phyloP scores from a whole-genome alignment of 2,329 filamentous ascomycete species.

The Pseudogymnoascus sp. region DNA sequence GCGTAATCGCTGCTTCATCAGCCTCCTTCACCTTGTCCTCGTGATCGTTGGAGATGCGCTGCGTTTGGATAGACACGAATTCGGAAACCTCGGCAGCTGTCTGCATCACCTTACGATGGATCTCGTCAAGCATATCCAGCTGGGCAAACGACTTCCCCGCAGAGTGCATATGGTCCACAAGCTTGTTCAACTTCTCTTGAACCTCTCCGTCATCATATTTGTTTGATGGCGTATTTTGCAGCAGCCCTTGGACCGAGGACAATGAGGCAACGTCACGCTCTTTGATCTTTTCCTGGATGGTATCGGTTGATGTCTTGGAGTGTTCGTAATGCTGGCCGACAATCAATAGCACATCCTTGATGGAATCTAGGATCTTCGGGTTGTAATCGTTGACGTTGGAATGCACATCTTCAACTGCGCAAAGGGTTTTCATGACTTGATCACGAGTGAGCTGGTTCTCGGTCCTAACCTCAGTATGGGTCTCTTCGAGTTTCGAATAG shows the following conservation, averaged over 20 bases:
- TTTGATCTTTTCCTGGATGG: slow-evolving; percentile 49
- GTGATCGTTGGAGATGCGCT: slow-evolving; percentile 65
- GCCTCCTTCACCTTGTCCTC: slow-evolving; percentile 71
- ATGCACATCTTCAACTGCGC: slow-evolving; percentile 66
- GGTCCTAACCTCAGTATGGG: slow-evolving; percentile 60
- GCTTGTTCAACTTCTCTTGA: slow-evolving; percentile 47
- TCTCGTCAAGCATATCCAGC: slow-evolving; percentile 75
- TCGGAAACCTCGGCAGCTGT: slow-evolving; percentile 77
- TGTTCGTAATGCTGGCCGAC: slow-evolving; percentile 86
- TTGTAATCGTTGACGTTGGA: slow-evolving; percentile 73
- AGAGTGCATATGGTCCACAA: slow-evolving; percentile 56
- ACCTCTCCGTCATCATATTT: slow-evolving; percentile 58
- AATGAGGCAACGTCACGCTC: slow-evolving; percentile 39
- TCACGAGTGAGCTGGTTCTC: slow-evolving; percentile 79
- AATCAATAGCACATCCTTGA: slow-evolving; percentile 76
- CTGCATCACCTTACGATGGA: slow-evolving; percentile 76
- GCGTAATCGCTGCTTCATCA: slow-evolving; percentile 68
- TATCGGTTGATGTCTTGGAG: slow-evolving; percentile 55
- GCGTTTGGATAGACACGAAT: slow-evolving; percentile 70
- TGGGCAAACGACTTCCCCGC: slow-evolving; percentile 64
- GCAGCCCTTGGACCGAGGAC: slow-evolving; percentile 44
- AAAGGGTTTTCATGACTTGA: slow-evolving; percentile 66
- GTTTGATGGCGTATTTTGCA: slow-evolving; percentile 39
- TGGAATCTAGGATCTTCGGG: slow-evolving; percentile 76
- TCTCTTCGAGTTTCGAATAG: slow-evolving; percentile 65